Conservation (phyloP, 495 filamentous ascomycete genomes). For the Apodospora peruviana region DNA sequence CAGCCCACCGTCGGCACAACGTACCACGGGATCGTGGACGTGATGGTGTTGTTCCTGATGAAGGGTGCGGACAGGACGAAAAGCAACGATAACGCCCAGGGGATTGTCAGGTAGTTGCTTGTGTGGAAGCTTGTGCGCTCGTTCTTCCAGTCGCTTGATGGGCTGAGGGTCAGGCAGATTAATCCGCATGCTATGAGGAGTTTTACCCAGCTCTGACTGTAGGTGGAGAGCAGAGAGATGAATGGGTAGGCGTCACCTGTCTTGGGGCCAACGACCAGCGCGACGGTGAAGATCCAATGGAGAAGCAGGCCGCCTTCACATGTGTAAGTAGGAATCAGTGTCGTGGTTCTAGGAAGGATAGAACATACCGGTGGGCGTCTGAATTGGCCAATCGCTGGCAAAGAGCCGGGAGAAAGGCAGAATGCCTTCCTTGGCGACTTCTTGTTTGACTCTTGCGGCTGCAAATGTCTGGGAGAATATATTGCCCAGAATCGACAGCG, state of each 20-base stretch:
- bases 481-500: slow-evolving; percentile 5
- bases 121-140: slow-evolving; percentile 5
- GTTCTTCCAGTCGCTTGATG: background rate
- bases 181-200: background rate
- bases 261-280: background rate
- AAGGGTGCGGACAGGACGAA: slow-evolving; percentile 1
- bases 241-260: background rate
- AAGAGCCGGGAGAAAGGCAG: slow-evolving; percentile 1
- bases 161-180: background rate
- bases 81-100: background rate
- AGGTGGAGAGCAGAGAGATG: background rate
- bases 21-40: slow-evolving; percentile 2
- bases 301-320: slow-evolving; percentile 1
- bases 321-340: background rate
- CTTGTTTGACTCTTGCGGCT: slow-evolving; percentile 8
- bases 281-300: slow-evolving; percentile 1
- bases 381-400: slow-evolving; percentile 3
- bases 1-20: slow-evolving; percentile 1
- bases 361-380: background rate
- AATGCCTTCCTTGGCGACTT: slow-evolving; percentile 1
- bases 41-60: slow-evolving; percentile 1
- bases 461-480: slow-evolving; percentile 5
- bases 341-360: too few species aligned
- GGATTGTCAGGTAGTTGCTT: background rate
- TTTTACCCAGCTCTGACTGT: slow-evolving; percentile 1